Base-by-base conservation (phyloP, 495 filamentous ascomycete genomes). In the Neurospora cerealis region DNA sequence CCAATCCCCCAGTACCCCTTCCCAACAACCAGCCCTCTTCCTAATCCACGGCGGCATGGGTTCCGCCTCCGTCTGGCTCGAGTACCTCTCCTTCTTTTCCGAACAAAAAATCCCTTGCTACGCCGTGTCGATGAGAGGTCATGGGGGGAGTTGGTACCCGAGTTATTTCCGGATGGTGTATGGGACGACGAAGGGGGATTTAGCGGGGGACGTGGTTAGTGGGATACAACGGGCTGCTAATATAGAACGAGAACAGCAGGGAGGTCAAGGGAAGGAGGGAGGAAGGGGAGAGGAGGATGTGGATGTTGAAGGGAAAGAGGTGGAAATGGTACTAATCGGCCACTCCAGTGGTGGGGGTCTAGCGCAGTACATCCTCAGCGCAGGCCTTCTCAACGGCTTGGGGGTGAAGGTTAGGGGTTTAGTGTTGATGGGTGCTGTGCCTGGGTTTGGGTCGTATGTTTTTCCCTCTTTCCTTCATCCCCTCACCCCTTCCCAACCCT, bases 21-120 rank as follows among this genome's bases (percentile, higher is more conserved):
- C 5, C 69, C 74, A 38, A 34, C 69, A 10, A 40, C 69, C 34
- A 70, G 34, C 81, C 19, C 41, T 84, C 37, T 79, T 85, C 82
- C 84, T 86, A 72, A 76, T 78, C 48, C 84, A 85, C 74, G 83
- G 83, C 75, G 85, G 85, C 17, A 86, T 87, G 77, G 86, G 84
- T n/a, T 77, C 78, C 39, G 87, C 86, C 34, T 77, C 78, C 69
- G 83, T 86, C 15, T 88, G 84, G 82, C 73, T 83, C 10, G 79
- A 81, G 37, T 88, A 85, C 72, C 78, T 88, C 70, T 74, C 75
- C 1, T 86, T 76, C 73, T 83, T 87, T 66, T 76, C 83, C 0
- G 70, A 72, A 32, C 77, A 75, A 32, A 81, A 81, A 36, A 80
- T 83, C 73, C 79, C 82, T 1, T 85, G 83, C 77, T 87, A 87